These are phyloP conservation scores for Gossypium schwendimanii DNA, from an alignment of 441 rosid species.

Conservation along the genomic window DNA sequence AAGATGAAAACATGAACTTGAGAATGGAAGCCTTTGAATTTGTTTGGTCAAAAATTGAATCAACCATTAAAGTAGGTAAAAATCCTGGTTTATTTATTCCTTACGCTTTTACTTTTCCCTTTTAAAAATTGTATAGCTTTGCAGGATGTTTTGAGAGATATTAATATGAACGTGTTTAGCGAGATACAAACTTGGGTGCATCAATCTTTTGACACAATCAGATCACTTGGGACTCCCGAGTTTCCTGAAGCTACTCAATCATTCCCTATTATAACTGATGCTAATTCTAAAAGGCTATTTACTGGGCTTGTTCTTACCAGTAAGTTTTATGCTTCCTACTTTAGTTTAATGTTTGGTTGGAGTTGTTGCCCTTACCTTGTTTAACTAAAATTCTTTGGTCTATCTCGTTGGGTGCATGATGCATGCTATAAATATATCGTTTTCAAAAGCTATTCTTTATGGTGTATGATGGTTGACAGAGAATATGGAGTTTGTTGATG, in stretches of 20 bases:
- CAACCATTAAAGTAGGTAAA: constrained; percentile 41
- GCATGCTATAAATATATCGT: not conserved
- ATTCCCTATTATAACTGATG: constrained; percentile 50
- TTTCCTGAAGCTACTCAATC: constrained; percentile 51
- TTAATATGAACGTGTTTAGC: constrained; percentile 39
- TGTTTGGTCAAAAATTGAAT: constrained; percentile 75
- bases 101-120: not conserved
- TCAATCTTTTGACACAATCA: constrained; percentile 47
- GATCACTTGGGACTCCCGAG: constrained; percentile 32
- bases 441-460: not conserved
- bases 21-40: constrained; percentile 54
- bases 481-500: constrained; percentile 93
- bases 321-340: constrained; percentile 34
- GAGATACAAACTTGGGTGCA: constrained; percentile 64
- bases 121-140: constrained; percentile 8
- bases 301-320: constrained; percentile 79
- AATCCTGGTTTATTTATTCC: constrained; percentile 5
- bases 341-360: constrained; percentile 4
- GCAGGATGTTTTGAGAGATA: constrained; percentile 69
- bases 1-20: constrained; percentile 23
- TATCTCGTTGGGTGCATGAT: not conserved
- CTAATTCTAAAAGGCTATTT: constrained; percentile 55
- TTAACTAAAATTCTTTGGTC: not conserved
- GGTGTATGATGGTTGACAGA: constrained; percentile 37
- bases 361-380: not conserved